Evolutionary conservation across 2,329 filamentous ascomycete species (phyloP).

Genomic region (Fusarium sp.): DNA sequence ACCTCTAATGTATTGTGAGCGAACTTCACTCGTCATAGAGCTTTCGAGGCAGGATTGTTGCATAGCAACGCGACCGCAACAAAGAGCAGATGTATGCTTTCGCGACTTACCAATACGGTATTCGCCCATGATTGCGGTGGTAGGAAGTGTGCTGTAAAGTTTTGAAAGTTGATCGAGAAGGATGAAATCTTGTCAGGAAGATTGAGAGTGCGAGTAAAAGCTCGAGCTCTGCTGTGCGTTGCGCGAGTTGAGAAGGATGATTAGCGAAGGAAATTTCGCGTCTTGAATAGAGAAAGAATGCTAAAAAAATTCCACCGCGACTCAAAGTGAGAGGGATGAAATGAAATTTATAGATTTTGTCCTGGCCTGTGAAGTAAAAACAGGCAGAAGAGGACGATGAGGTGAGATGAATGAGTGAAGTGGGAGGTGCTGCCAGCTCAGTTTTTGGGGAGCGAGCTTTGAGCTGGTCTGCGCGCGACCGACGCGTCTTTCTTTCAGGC

Average conservation of each 20-base stretch:
- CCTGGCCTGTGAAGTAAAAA: constrained; percentile 22
- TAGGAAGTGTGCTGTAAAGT: constrained; percentile 6
- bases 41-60: not conserved
- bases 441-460: constrained; percentile 22
- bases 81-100: not conserved
- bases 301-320: not conserved
- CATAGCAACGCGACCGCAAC: constrained; percentile 9
- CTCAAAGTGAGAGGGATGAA: not conserved
- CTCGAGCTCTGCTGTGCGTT: constrained; percentile 13
- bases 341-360: constrained; percentile 12
- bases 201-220: constrained; percentile 9
- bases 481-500: constrained; percentile 43
- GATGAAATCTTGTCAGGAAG: constrained; percentile 17
- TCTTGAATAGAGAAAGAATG: not conserved
- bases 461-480: constrained; percentile 41
- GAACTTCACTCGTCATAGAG: constrained; percentile 23
- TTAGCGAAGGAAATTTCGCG: not conserved
- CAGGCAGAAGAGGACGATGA: constrained; percentile 34
- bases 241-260: constrained; percentile 7
- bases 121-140: constrained; percentile 57
- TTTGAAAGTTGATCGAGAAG: constrained; percentile 26
- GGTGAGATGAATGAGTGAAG: constrained; percentile 37
- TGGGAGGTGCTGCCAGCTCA: constrained; percentile 31
- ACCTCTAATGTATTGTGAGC: constrained; percentile 69
- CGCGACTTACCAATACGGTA: constrained; percentile 64